Evolutionary conservation across 176 grass and related monocot species (phyloP), one percentile per base, ranked within the genome.

Genomic region (Oryza rufipogon): DNA sequence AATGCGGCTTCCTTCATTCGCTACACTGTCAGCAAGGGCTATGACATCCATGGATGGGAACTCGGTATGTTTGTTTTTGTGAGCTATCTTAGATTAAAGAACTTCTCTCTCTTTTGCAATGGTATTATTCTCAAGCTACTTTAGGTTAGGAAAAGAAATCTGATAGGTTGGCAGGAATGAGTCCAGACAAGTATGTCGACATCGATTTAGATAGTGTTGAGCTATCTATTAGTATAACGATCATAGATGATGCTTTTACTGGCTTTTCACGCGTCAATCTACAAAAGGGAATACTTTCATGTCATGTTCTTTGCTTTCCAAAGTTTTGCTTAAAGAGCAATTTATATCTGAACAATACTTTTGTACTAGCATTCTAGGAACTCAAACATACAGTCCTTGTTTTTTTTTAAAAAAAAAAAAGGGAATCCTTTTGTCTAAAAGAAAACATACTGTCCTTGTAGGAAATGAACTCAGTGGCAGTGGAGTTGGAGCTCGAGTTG

Each of bases 21-120:
- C 4, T 92, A 91, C 66, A 93, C 91, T 0, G 91, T 91, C 64
- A 71, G 73, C 14, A 97, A 90, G 75, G 89, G 91, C 72, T 97
- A 97, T 30, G 70, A 74, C 14, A 90, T 97, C 58, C 75, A 90
- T 94, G 94, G 94, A 30, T 97, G 91, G 94, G 94, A 97, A 77
- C 89, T 97, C n/a, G 94, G 94, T 97, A 86, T 14, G 92, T 30
- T 44, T 14, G 92, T 30, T 44, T 38, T 78, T 78, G 11, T 64
- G 65, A 19, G 22, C 12, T 25, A 7, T 75, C 70, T 45, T 25
- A 14, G 3, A 68, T 76, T 46, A 47, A 74, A 83, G 41, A 32
- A 23, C 44, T 19, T 68, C 30, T 70, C 12, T 39, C 78, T 44
- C 17, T 76, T 28, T 78, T 20, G 14, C 34, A 44, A 71, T 73